Evolutionary conservation across 2,329 filamentous ascomycete species (phyloP), one percentile per base, ranked within the genome.

Genomic region (Penicillium oxalicum): DNA sequence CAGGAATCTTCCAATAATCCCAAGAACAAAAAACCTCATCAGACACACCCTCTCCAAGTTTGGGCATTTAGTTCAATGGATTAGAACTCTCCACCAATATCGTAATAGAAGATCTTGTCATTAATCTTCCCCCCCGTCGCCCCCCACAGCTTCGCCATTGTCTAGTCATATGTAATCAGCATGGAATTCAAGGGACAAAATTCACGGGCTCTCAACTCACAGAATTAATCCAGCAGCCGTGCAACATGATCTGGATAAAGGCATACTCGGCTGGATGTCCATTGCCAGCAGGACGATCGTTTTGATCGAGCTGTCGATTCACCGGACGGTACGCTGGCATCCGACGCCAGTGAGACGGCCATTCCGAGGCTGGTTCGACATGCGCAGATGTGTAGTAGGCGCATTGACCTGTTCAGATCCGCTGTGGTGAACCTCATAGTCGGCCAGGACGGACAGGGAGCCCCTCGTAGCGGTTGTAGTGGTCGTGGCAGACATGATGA

Each of bases 41-140:
- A 24, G n/a, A 18, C 6, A 36, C 3, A 1, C 13, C 26, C 29
- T 7, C 18, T 18, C 25, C 33, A 28, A n/a, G n/a, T 26, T 25
- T 32, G 36, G 9, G n/a, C 33, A 37, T 24, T 18, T 18, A 18
- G 18, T 18, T 18, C 18, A 33, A 24, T 13, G 26, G n/a, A 48
- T 55, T 50, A 76, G 60, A 68, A 77, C 60, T 82, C 79, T 9
- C 79, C 78, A 9, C 80, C 78, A 48, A 82, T 64, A 29, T 74
- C 70, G 56, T 79, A 79, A 29, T 69, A 69, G 44, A 80, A 78
- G 24, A 74, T 62, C n/a, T 63, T 61, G 50, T 75, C 67, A 57
- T 76, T 77, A 8, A 78, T 50, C 50, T 61, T 74, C 0, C 77
- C 78, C 2, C 71, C 67, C 0, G 77, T 80, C 4, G 62, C 63